phyloP scores from a whole-genome alignment of 2,329 filamentous ascomycete genomes.

The Colletotrichum sp. region DNA sequence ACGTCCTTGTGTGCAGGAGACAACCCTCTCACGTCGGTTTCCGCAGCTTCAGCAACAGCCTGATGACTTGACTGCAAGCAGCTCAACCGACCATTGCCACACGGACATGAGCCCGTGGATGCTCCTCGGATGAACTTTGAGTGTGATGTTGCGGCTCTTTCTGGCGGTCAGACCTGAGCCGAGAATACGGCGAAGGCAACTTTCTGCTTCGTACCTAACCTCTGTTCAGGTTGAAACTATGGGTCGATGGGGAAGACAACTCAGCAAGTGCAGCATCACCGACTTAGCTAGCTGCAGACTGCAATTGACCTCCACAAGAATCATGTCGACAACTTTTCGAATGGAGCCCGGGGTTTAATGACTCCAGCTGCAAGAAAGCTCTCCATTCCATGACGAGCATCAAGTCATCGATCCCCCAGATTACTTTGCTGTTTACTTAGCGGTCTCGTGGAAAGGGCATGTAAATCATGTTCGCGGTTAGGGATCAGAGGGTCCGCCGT shows the following conservation, averaged over 20 bases:
- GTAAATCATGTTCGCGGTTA: background rate
- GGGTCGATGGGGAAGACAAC: slow-evolving; percentile 11
- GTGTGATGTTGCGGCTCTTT: background rate
- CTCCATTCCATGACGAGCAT: background rate
- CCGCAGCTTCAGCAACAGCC: background rate
- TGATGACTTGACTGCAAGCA: background rate
- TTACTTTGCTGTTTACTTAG: background rate
- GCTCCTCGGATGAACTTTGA: background rate
- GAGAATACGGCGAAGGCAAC: background rate
- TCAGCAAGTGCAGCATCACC: background rate
- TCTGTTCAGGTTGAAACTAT: slow-evolving; percentile 14
- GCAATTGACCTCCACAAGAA: background rate
- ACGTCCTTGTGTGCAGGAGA: too few species aligned
- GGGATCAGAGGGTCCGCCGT: background rate
- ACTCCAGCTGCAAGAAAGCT: background rate
- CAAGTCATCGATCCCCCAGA: slow-evolving; percentile 2
- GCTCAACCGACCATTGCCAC: background rate
- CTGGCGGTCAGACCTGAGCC: slow-evolving; percentile 19
- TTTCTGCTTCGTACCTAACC: background rate
- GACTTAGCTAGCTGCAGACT: background rate
- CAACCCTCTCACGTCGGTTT: background rate
- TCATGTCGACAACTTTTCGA: background rate
- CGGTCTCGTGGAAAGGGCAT: background rate
- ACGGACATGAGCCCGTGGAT: background rate
- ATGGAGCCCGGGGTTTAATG: background rate